These are phyloP conservation scores for Mycocalia duriaeana DNA, from an alignment of 1,284 basidiomycete genomes.

Conservation along the genomic window DNA sequence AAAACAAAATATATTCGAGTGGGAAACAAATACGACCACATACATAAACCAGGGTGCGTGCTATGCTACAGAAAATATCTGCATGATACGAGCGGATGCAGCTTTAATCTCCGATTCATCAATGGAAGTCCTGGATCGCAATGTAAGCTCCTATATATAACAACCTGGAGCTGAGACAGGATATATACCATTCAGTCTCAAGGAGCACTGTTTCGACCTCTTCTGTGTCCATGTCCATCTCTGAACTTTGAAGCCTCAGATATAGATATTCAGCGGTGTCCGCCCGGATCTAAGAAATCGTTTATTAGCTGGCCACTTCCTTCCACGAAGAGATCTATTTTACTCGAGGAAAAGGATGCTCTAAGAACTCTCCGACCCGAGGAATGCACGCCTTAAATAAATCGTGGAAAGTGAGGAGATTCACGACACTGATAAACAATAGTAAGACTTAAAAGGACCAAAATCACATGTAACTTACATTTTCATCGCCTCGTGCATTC, in stretches of 20 bases:
- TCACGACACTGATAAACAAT: conserved; percentile 44
- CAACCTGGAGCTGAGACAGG: no score
- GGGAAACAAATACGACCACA: no score
- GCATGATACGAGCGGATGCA: no score
- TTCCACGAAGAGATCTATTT: conserved; percentile 16
- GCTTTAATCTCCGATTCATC: no score
- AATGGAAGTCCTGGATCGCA: no score
- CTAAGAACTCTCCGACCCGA: conserved; percentile 56
- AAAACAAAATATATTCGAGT: no score
- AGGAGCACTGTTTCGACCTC: conserved; percentile 74
- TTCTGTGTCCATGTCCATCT: conserved; percentile 59
- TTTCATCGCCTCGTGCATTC: conserved; percentile 76
- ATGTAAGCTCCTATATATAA: no score
- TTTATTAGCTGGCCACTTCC: conserved; percentile 8
- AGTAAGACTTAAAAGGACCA: background rate
- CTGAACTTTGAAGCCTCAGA: conserved; percentile 63
- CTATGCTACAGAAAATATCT: no score
- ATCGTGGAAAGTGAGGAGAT: conserved; percentile 51
- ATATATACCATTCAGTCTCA: conserved; percentile 78
- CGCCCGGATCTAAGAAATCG: conserved; percentile 56
- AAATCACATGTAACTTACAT: conserved; percentile 44
- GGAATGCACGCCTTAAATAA: conserved; percentile 43
- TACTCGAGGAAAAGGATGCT: conserved; percentile 77
- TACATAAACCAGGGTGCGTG: no score
- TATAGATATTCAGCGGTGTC: conserved; percentile 82